phyloP scores from a whole-genome alignment of 139 green algal species.

The Zygnema cylindricum region DNA sequence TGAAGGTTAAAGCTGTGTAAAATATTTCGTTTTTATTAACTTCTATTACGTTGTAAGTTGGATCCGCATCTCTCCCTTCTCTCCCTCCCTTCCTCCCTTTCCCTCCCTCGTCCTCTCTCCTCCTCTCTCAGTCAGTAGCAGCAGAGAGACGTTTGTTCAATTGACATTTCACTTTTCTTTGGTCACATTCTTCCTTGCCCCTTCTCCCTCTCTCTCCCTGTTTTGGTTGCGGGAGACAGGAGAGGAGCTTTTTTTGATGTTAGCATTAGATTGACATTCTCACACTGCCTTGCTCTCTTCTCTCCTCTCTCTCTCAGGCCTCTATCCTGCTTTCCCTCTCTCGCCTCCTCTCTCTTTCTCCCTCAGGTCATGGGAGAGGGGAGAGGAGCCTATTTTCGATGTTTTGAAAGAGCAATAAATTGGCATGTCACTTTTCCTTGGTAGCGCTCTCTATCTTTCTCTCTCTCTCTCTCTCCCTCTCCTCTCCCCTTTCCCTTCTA shows the following conservation, averaged over 20 bases:
- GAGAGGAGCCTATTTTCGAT: neutral
- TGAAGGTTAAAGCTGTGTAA: neutral
- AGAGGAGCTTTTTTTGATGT: neutral
- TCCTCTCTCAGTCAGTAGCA: neutral
- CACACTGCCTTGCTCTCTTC: neutral
- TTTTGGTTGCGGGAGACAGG: neutral
- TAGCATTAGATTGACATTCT: neutral
- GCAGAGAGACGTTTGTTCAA: too few relatives aligned
- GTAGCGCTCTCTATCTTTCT: too few relatives aligned
- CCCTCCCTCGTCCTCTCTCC: neutral
- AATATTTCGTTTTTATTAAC: too few relatives aligned
- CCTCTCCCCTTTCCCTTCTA: too few relatives aligned
- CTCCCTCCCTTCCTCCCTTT: neutral
- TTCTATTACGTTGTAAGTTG: too few relatives aligned
- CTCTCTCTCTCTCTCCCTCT: too few relatives aligned
- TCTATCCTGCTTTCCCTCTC: neutral
- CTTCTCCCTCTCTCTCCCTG: neutral
- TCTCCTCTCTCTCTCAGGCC: neutral
- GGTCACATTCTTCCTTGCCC: neutral
- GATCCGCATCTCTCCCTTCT: too few relatives aligned
- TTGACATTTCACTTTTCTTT: neutral
- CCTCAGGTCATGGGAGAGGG: neutral
- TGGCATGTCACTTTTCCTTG: neutral
- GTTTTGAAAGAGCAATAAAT: conserved; percentile 3
- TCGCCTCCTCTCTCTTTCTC: neutral